Conservation (phyloP, 1,139 yeast species). For the Sugiyamaella paludigena region DNA sequence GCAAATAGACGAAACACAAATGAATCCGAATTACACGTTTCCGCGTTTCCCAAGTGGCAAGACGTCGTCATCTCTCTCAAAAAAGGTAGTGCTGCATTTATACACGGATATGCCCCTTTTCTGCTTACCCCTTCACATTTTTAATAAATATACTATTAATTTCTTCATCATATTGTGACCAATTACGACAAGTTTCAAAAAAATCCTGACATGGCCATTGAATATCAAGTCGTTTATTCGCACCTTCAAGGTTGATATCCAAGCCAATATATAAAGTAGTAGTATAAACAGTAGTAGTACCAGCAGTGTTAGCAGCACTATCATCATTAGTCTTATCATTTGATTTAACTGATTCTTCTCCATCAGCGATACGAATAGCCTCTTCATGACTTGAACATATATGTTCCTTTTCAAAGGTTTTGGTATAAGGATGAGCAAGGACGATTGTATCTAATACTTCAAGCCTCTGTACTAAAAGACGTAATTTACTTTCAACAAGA, state of each 20-base stretch:
- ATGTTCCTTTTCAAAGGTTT: constrained; percentile 62
- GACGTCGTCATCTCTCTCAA: background rate
- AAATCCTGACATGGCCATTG: constrained; percentile 92
- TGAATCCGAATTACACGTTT: too few relatives aligned
- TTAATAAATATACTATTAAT: constrained; percentile 61
- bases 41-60: background rate
- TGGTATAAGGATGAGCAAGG: constrained; percentile 87
- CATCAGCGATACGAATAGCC: constrained; percentile 52
- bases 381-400: constrained; percentile 54
- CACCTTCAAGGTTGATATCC: constrained; percentile 53
- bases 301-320: constrained; percentile 32
- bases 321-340: constrained; percentile 28
- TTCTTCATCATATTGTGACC: constrained; percentile 62
- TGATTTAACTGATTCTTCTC: constrained; percentile 30
- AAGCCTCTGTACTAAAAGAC: constrained; percentile 76
- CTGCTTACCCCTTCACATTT: constrained; percentile 58
- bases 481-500: constrained; percentile 81
- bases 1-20: too few relatives aligned
- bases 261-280: constrained; percentile 82
- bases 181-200: constrained; percentile 70
- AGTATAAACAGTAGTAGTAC: constrained; percentile 49
- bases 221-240: constrained; percentile 64
- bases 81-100: background rate
- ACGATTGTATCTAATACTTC: constrained; percentile 73
- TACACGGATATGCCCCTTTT: background rate